Conservation (phyloP, 106 monocot genomes). For the Iris macrosiphon region DNA sequence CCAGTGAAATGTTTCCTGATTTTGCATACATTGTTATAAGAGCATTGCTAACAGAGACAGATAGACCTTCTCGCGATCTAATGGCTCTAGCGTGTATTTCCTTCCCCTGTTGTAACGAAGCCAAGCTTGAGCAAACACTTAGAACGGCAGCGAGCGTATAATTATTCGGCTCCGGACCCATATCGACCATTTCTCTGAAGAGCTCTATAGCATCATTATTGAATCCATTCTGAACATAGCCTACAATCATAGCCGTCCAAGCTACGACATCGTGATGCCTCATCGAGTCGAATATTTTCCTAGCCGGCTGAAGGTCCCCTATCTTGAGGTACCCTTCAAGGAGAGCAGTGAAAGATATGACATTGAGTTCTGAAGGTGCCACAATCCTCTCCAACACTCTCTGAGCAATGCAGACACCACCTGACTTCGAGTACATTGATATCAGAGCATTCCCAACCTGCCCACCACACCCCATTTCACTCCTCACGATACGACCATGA, state of each 20-base stretch:
- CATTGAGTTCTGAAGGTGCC: conserved; percentile 25
- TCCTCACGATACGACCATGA: conserved; percentile 58
- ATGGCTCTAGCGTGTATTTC: conserved; percentile 73
- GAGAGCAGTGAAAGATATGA: conserved; percentile 77
- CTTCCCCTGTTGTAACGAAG: conserved; percentile 49
- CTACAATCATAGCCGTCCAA: conserved; percentile 97
- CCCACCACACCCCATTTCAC: conserved; percentile 17
- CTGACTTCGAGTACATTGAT: conserved; percentile 87
- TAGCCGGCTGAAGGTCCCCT: conserved; percentile 53
- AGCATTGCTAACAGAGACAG: conserved; percentile 82
- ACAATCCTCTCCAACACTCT: conserved; percentile 26
- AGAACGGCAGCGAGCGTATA: conserved; percentile 80
- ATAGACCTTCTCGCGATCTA: conserved; percentile 43
- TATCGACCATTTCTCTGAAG: conserved; percentile 46
- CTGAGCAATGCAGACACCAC: conserved; percentile 45
- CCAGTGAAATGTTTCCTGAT: conserved; percentile 52
- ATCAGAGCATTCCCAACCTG: conserved; percentile 82
- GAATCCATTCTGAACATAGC: conserved; percentile 71
- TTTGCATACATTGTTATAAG: conserved; percentile 87
- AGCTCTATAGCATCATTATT: conserved; percentile 60
- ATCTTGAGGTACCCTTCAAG: conserved; percentile 86
- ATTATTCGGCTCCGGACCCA: conserved; percentile 67
- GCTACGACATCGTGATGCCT: conserved; percentile 71
- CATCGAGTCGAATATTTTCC: conserved; percentile 71
- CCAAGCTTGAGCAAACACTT: conserved; percentile 66